A percentile compares a stretch with the other conserved stretches of the same genome.
Evolutionary conservation across 106 monocot genomes (phyloP).

Genomic region (Phalaenopsis equestris): DNA sequence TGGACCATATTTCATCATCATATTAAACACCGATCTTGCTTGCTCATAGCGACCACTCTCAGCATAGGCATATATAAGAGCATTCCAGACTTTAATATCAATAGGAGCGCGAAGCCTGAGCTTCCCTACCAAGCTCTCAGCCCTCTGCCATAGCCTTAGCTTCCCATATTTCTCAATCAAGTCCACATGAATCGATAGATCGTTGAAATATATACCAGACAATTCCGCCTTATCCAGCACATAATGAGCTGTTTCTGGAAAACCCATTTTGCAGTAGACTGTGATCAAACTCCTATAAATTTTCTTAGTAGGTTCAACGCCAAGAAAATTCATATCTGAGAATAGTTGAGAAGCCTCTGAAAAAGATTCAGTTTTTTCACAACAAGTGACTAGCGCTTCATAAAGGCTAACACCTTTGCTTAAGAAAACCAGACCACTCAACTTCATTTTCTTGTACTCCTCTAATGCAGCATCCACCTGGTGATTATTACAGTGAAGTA

Average conservation of each 20-base stretch:
- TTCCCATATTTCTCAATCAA: slow-evolving; percentile 75
- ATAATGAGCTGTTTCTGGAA: slow-evolving; percentile 82
- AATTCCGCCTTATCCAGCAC: slow-evolving; percentile 46
- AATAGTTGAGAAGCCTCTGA: slow-evolving; percentile 75
- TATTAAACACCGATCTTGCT: slow-evolving; percentile 81
- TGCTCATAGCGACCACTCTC: slow-evolving; percentile 85
- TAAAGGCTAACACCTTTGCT: slow-evolving; percentile 27
- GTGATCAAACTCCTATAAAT: slow-evolving; percentile 54
- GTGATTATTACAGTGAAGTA: slow-evolving; percentile 45
- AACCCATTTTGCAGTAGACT: slow-evolving; percentile 65
- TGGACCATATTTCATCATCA: slow-evolving; percentile 82
- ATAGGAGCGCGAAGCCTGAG: slow-evolving; percentile 44
- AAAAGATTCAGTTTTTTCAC: slow-evolving; percentile 37
- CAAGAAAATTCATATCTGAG: slow-evolving; percentile 73
- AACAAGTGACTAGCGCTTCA: slow-evolving; percentile 56
- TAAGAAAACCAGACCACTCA: slow-evolving; percentile 12
- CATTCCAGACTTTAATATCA: slow-evolving; percentile 93
- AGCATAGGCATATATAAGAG: slow-evolving; percentile 85
- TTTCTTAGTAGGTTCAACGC: slow-evolving; percentile 43
- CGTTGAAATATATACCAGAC: slow-evolving; percentile 35
- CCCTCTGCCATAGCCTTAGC: slow-evolving; percentile 71
- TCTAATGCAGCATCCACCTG: slow-evolving; percentile 44
- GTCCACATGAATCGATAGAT: slow-evolving; percentile 40
- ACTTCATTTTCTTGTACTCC: slow-evolving; percentile 53
- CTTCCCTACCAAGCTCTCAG: slow-evolving; percentile 72